Percentiles rank a stretch among this genome's conserved stretches.
phyloP scores from a whole-genome alignment of 768 basidiomycete species.

The Lactarius sp. region DNA sequence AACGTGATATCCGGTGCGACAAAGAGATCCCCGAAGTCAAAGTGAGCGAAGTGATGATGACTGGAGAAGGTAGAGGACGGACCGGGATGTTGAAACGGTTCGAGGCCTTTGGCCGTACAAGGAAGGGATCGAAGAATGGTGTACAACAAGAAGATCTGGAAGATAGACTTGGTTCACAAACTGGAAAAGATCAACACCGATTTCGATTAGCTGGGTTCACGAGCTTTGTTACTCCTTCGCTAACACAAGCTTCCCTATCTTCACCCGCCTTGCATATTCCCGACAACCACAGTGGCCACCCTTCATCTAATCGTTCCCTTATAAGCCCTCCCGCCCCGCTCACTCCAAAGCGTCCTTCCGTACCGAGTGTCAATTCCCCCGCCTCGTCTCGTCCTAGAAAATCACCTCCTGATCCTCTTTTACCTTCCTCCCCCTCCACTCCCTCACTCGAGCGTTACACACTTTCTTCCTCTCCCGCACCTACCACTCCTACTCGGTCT shows the following conservation, averaged over 20 bases:
- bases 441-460: slow-evolving; percentile 9
- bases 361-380: slow-evolving; percentile 25
- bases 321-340: slow-evolving; percentile 33
- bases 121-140: slow-evolving; percentile 39
- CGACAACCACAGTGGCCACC: slow-evolving; percentile 50
- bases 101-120: slow-evolving; percentile 33
- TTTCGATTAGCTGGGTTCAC: slow-evolving; percentile 49
- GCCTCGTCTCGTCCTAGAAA: slow-evolving; percentile 27
- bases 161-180: not conserved
- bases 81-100: slow-evolving; percentile 43
- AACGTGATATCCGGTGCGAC: not conserved
- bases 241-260: slow-evolving; percentile 67
- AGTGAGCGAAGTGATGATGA: slow-evolving; percentile 3
- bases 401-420: slow-evolving; percentile 26
- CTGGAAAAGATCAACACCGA: slow-evolving; percentile 20
- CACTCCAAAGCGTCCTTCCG: slow-evolving; percentile 27
- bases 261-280: slow-evolving; percentile 67
- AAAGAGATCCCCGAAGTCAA: not conserved
- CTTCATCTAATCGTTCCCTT: slow-evolving; percentile 42
- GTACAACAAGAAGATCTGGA: slow-evolving; percentile 20
- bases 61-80: slow-evolving; percentile 21
- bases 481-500: slow-evolving; percentile 16
- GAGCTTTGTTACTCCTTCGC: slow-evolving; percentile 59
- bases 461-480: slow-evolving; percentile 7
- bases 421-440: slow-evolving; percentile 24